Percentiles rank a stretch among this genome's conserved stretches.
phyloP scores from a whole-genome alignment of 1,284 basidiomycete species.

The Pseudozyma hubeiensis region DNA sequence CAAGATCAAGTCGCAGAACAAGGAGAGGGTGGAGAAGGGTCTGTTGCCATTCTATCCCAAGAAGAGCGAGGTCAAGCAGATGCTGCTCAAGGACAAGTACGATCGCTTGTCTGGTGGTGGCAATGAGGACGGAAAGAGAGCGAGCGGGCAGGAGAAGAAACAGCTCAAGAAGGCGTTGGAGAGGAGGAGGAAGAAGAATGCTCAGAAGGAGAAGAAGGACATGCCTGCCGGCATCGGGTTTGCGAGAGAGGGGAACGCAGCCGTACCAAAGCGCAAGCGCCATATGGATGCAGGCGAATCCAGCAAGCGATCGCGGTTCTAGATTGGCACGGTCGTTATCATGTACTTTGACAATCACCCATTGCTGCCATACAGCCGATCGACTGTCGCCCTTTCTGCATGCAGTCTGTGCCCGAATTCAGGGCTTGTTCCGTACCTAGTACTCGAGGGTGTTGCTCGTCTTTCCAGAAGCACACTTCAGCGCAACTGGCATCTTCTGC shows the following conservation, averaged over 20 bases:
- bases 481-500: too few relatives aligned
- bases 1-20: constrained; percentile 68
- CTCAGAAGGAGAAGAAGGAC: constrained; percentile 85
- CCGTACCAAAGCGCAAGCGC: constrained; percentile 43
- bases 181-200: constrained; percentile 86
- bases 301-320: constrained; percentile 22
- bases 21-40: constrained; percentile 61
- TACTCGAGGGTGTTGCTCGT: too few relatives aligned
- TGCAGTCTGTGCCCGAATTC: too few relatives aligned
- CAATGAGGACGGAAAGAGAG: constrained; percentile 17
- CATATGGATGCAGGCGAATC: neutral
- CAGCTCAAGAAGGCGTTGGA: constrained; percentile 84
- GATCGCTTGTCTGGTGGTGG: constrained; percentile 33
- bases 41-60: constrained; percentile 81
- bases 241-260: constrained; percentile 16
- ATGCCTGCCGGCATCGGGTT: constrained; percentile 51
- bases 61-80: constrained; percentile 74
- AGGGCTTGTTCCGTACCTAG: too few relatives aligned
- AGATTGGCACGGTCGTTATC: neutral
- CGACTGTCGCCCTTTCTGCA: neutral
- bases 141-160: constrained; percentile 40
- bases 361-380: too few relatives aligned
- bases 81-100: constrained; percentile 59
- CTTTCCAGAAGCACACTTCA: too few relatives aligned
- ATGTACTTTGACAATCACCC: neutral